These are phyloP conservation scores for Raffaelea ambrosiae DNA, from an alignment of 2,329 filamentous ascomycete genomes.

Conservation along the genomic window DNA sequence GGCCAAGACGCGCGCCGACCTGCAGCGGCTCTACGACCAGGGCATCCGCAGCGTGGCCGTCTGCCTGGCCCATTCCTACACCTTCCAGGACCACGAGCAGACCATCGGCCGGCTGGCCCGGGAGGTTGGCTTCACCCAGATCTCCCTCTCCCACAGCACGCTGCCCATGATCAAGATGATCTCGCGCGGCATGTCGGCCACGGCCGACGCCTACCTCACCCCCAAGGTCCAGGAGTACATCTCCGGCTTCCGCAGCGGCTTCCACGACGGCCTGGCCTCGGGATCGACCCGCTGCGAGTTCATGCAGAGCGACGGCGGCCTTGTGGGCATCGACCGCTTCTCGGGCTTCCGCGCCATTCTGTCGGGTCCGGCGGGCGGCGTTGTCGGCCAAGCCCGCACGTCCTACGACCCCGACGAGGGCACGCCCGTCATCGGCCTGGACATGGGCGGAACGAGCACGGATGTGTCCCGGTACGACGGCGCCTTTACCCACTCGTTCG, in stretches of 20 bases:
- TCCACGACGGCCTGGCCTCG: constrained; percentile 71
- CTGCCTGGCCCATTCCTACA: constrained; percentile 12
- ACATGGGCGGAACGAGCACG: constrained; percentile 91
- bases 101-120: too few relatives aligned
- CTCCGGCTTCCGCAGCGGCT: too few relatives aligned
- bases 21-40: constrained; percentile 51
- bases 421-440: constrained; percentile 85
- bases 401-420: constrained; percentile 78
- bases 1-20: constrained; percentile 41
- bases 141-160: constrained; percentile 70
- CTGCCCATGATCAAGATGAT: constrained; percentile 87
- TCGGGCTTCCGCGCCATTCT: constrained; percentile 79
- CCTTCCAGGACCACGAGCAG: too few relatives aligned
- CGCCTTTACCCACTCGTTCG: constrained; percentile 86
- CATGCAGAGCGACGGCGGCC: constrained; percentile 79
- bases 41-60: constrained; percentile 42
- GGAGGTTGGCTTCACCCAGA: constrained; percentile 78
- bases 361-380: constrained; percentile 85
- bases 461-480: constrained; percentile 86
- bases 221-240: constrained; percentile 70
- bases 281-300: constrained; percentile 85
- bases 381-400: constrained; percentile 86
- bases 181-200: constrained; percentile 65
- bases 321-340: constrained; percentile 70
- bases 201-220: constrained; percentile 72